Percentiles rank a stretch among this genome's conserved stretches.
phyloP scores from a whole-genome alignment of 768 basidiomycete species.

The Pleurotus eryngii region DNA sequence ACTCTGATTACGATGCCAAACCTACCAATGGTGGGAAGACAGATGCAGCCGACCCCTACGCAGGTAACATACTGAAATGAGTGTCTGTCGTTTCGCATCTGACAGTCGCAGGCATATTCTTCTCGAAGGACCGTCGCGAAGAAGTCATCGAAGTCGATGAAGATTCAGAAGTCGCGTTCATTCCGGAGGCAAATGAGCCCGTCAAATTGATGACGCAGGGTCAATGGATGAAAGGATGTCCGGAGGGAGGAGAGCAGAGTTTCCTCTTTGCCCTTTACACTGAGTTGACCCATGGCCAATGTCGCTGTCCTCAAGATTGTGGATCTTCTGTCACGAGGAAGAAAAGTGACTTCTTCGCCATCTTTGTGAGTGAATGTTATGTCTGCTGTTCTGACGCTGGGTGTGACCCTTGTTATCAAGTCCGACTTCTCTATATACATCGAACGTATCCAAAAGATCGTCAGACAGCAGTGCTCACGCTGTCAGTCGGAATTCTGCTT shows the following conservation, averaged over 20 bases:
- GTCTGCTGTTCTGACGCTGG: not conserved
- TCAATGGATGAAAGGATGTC: slow-evolving; percentile 97
- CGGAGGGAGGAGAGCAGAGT: slow-evolving; percentile 87
- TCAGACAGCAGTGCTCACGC: slow-evolving; percentile 58
- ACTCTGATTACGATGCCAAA: slow-evolving; percentile 68
- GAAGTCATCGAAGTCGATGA: slow-evolving; percentile 92
- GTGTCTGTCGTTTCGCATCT: not conserved
- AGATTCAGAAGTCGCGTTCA: slow-evolving; percentile 50
- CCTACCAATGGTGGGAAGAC: slow-evolving; percentile 35
- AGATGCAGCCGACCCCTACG: slow-evolving; percentile 79
- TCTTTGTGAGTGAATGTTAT: slow-evolving; percentile 58
- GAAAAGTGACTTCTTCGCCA: slow-evolving; percentile 77
- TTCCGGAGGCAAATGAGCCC: slow-evolving; percentile 40
- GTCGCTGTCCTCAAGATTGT: slow-evolving; percentile 75
- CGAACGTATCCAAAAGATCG: slow-evolving; percentile 52
- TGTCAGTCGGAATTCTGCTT: slow-evolving; percentile 66
- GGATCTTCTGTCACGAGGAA: slow-evolving; percentile 56
- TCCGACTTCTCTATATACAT: slow-evolving; percentile 71
- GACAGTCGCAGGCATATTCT: slow-evolving; percentile 54
- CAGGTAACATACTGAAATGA: slow-evolving; percentile 44
- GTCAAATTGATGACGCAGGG: slow-evolving; percentile 79
- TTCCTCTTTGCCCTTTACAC: slow-evolving; percentile 85
- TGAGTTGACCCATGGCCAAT: slow-evolving; percentile 59
- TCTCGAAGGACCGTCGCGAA: slow-evolving; percentile 90
- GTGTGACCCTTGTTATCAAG: slow-evolving; percentile 36